Evolutionary conservation across 148 eudicot species (phyloP).

Genomic region (Spergularia marina): DNA sequence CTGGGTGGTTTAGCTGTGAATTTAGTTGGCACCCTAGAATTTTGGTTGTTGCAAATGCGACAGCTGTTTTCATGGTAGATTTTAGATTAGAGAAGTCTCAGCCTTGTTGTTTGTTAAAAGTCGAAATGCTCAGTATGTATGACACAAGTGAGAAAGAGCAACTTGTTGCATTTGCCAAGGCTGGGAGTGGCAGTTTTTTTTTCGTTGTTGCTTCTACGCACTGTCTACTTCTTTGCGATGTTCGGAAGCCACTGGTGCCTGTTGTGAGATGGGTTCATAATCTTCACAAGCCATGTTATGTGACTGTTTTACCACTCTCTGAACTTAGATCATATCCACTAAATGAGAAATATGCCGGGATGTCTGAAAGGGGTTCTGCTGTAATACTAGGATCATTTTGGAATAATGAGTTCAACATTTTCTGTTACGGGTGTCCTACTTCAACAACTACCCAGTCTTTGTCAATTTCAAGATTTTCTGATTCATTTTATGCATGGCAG

Average conservation of each 20-base stretch:
- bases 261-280: conserved; percentile 69
- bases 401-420: conserved; percentile 60
- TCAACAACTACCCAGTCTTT: conserved; percentile 24
- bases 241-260: conserved; percentile 56
- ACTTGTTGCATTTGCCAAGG: conserved; percentile 58
- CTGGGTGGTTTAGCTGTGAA: conserved; percentile 75
- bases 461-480: conserved; percentile 34
- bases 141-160: conserved; percentile 33
- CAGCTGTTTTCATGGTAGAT: conserved; percentile 65
- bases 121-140: conserved; percentile 29
- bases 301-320: conserved; percentile 48
- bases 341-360: conserved; percentile 36
- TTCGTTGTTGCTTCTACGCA: conserved; percentile 52
- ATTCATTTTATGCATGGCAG: conserved; percentile 69
- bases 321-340: conserved; percentile 47
- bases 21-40: conserved; percentile 81
- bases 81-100: conserved; percentile 42
- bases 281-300: conserved; percentile 46
- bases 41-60: conserved; percentile 53
- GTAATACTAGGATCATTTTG: conserved; percentile 81
- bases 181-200: conserved; percentile 49
- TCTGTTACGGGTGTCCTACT: conserved; percentile 55
- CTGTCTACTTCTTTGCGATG: conserved; percentile 64
- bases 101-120: conserved; percentile 46
- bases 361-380: conserved; percentile 54